Base-by-base conservation (phyloP, 2,329 filamentous ascomycete species). In the Penicillium sp. region DNA sequence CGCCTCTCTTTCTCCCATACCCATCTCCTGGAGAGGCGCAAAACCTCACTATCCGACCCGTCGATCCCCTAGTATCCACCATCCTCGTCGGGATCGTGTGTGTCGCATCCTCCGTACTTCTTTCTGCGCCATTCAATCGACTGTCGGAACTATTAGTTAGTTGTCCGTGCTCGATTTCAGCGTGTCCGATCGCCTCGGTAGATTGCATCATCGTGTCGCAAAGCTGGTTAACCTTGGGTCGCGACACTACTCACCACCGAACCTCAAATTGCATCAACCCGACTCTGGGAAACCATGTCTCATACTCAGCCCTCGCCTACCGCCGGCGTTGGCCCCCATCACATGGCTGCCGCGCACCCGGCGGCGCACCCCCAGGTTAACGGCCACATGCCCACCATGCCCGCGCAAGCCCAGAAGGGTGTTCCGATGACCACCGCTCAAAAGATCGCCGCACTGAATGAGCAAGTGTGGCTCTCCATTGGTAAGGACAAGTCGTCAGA, bases 391-490 rank as follows among this genome's bases (percentile, higher is more conserved):
- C 77, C 79, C 16, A 79, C 78, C 23, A 68, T 73, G 63, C 74
- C 70, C 46, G 58, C 66, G 47, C 67, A 65, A 54, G 77, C 74
- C 46, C 80, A 79, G 59, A 77, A 76, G 50, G 73, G 69, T 39
- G 78, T 81, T 57, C 81, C 80, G 59, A 74, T 79, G 55, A 77
- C 79, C 40, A 79, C 86, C 18, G 82, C 86, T 58, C 86, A 90
- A 59, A 85, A 88, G 64, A 81, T 95, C 43, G 77, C 82, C 5
- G 75, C 81, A 6, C 79, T 91, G 63, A 97, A 95, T 62, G 91
- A 97, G 71, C 78, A 79, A 40, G 84, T 95, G 45, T 97, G 91
- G 91, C 79, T 95, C 64, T 87, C 93, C 67, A 86, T 97, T 58
- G 91, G 89, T 95, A 84, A 54, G 82, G 69, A 32, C 13, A 45